Conservation (phyloP, 2,329 filamentous ascomycete species). For the Domatiomyces globalis region DNA sequence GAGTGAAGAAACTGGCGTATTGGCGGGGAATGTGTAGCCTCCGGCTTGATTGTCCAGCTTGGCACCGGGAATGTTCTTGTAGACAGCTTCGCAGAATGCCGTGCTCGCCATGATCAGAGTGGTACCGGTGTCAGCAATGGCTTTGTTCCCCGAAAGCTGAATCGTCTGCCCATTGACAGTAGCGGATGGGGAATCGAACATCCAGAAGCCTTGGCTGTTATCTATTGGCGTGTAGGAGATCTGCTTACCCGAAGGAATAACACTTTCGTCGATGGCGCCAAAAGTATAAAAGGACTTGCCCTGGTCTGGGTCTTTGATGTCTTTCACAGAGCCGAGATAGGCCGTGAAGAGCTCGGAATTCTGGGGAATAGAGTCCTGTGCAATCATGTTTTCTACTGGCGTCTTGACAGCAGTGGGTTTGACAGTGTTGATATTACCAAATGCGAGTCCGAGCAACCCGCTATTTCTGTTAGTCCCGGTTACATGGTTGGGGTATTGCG, state of each 20-base stretch:
- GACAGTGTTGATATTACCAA: slow-evolving; percentile 50
- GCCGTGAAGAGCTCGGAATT: slow-evolving; percentile 48
- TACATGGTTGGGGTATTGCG: neutral
- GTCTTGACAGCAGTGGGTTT: slow-evolving; percentile 41
- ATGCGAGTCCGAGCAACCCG: slow-evolving; percentile 47
- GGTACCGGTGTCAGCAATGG: slow-evolving; percentile 59
- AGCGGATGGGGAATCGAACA: slow-evolving; percentile 44
- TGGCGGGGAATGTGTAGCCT: slow-evolving; percentile 50
- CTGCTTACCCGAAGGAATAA: slow-evolving; percentile 39
- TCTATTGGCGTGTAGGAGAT: slow-evolving; percentile 50
- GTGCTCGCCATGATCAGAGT: slow-evolving; percentile 54
- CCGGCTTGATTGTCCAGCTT: slow-evolving; percentile 42
- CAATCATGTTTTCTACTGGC: slow-evolving; percentile 56
- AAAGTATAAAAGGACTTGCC: slow-evolving; percentile 56
- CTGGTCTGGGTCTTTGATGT: slow-evolving; percentile 30
- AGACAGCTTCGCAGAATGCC: slow-evolving; percentile 45
- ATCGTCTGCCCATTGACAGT: slow-evolving; percentile 44
- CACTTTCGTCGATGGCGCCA: slow-evolving; percentile 53
- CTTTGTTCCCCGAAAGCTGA: slow-evolving; percentile 41
- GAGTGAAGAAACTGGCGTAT: slow-evolving; percentile 37
- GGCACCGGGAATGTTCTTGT: slow-evolving; percentile 48
- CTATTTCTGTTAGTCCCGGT: slow-evolving; percentile 23
- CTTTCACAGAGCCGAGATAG: slow-evolving; percentile 45
- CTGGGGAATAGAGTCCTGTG: slow-evolving; percentile 39
- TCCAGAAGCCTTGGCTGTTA: slow-evolving; percentile 54